These are phyloP conservation scores for Debaryomycetaceae sp. DNA, from an alignment of 1,139 yeast species.

Conservation along the genomic window DNA sequence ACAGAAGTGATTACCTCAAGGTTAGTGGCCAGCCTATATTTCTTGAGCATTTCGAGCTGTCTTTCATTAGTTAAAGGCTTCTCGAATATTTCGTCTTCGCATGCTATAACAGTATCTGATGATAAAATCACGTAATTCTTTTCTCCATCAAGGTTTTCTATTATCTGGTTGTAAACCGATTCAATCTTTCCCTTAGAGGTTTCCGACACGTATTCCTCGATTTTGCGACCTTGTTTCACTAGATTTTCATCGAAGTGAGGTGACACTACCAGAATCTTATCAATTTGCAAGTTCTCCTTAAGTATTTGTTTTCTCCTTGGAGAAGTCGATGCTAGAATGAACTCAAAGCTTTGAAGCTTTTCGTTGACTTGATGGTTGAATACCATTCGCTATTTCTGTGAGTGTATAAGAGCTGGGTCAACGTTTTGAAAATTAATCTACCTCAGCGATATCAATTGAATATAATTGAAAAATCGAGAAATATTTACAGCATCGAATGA, in stretches of 20 bases:
- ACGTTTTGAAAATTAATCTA: no score
- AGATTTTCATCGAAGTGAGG: slow-evolving; percentile 75
- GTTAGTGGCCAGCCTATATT: slow-evolving; percentile 46
- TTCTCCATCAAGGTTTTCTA: not conserved
- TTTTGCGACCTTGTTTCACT: slow-evolving; percentile 46
- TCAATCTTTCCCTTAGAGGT: slow-evolving; percentile 63
- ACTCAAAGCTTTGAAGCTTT: slow-evolving; percentile 21
- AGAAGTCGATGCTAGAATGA: slow-evolving; percentile 79
- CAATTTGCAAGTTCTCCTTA: slow-evolving; percentile 55
- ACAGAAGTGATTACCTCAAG: slow-evolving; percentile 67
- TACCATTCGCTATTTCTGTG: slow-evolving; percentile 1
- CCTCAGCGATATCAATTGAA: no score
- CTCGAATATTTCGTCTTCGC: slow-evolving; percentile 61
- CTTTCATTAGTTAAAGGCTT: slow-evolving; percentile 58
- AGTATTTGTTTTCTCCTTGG: slow-evolving; percentile 76
- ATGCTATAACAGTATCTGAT: slow-evolving; percentile 84
- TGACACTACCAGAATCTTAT: slow-evolving; percentile 42
- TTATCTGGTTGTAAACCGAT: slow-evolving; percentile 35
- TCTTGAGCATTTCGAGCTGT: slow-evolving; percentile 42
- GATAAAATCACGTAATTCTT: slow-evolving; percentile 48
- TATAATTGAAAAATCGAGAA: not conserved
- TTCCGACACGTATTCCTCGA: slow-evolving; percentile 60
- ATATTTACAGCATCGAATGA: not conserved
- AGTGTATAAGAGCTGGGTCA: no score
- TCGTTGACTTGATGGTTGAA: slow-evolving; percentile 28